A percentile compares a stretch with the other conserved stretches of the same genome.
Evolutionary conservation across 371 early-diverging fungal species (phyloP).

Genomic region (Mucor racemosus): DNA sequence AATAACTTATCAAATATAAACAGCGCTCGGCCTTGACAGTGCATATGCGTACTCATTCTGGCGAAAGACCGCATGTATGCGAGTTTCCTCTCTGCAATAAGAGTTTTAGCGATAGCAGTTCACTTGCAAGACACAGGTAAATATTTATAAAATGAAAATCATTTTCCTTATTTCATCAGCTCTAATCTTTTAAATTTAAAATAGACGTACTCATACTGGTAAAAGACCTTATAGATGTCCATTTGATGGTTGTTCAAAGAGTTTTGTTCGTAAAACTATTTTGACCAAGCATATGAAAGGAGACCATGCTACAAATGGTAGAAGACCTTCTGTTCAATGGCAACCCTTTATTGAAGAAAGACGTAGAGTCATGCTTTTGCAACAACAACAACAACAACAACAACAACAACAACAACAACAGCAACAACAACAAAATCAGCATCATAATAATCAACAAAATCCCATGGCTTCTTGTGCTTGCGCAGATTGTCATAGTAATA

Average conservation of each 20-base stretch:
- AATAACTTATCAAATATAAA: background rate
- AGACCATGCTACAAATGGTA: conserved; percentile 43
- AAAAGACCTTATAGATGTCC: conserved; percentile 73
- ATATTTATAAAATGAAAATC: conserved; percentile 2
- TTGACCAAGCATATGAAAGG: conserved; percentile 68
- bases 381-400: conserved; percentile 36
- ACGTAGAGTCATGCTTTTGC: conserved; percentile 38
- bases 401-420: conserved; percentile 32
- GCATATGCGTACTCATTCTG: conserved; percentile 42
- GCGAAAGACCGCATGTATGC: conserved; percentile 33
- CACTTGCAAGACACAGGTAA: conserved; percentile 53
- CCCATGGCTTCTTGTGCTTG: conserved; percentile 24
- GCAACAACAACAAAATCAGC: conserved; percentile 24
- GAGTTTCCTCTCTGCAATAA: conserved; percentile 28
- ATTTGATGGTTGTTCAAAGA: conserved; percentile 64
- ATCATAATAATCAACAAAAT: conserved; percentile 31
- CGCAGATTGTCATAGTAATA: conserved; percentile 23
- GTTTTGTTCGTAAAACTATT: conserved; percentile 73
- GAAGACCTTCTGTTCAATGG: conserved; percentile 53
- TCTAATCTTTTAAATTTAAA: background rate
- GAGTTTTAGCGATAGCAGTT: conserved; percentile 35
- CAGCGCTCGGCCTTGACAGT: conserved; percentile 79
- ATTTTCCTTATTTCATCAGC: background rate
- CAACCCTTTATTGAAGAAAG: conserved; percentile 55
- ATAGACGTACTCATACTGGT: conserved; percentile 71